Percentiles rank a stretch among this genome's conserved stretches.
These are phyloP conservation scores for Trametes polyzona DNA, from an alignment of 1,284 basidiomycete species.

Conservation along the genomic window DNA sequence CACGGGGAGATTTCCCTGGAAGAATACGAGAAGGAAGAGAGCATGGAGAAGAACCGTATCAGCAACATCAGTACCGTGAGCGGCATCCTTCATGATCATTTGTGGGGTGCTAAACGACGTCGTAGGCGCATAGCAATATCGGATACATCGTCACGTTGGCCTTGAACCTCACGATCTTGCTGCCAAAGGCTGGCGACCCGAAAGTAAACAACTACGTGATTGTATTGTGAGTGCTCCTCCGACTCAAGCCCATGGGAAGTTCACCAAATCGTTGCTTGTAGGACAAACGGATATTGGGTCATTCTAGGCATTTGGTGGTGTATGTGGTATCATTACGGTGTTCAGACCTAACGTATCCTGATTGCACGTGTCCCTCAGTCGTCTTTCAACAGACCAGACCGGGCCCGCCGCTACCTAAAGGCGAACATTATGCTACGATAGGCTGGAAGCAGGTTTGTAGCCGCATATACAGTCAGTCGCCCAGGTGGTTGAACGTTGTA, in stretches of 20 bases:
- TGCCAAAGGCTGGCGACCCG: slow-evolving; percentile 65
- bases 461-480: neutral
- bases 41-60: slow-evolving; percentile 82
- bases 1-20: slow-evolving; percentile 60
- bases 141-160: slow-evolving; percentile 71
- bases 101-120: neutral
- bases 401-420: slow-evolving; percentile 75
- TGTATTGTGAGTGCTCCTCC: slow-evolving; percentile 49
- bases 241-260: neutral
- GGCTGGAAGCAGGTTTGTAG: slow-evolving; percentile 69
- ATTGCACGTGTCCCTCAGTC: slow-evolving; percentile 47
- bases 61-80: slow-evolving; percentile 83
- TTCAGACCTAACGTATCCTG: neutral
- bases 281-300: slow-evolving; percentile 77
- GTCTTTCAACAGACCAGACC: slow-evolving; percentile 77
- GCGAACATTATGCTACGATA: slow-evolving; percentile 70
- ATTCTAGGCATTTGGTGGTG: slow-evolving; percentile 82
- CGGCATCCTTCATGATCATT: slow-evolving; percentile 10
- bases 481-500: neutral
- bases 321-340: slow-evolving; percentile 39
- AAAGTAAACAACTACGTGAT: slow-evolving; percentile 75
- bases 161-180: slow-evolving; percentile 73
- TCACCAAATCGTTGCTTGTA: slow-evolving; percentile 32
- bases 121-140: slow-evolving; percentile 73
- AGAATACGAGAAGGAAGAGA: slow-evolving; percentile 76